Conservation (phyloP, 108 stramenopile genomes). For the Skeletonema menzelii region DNA sequence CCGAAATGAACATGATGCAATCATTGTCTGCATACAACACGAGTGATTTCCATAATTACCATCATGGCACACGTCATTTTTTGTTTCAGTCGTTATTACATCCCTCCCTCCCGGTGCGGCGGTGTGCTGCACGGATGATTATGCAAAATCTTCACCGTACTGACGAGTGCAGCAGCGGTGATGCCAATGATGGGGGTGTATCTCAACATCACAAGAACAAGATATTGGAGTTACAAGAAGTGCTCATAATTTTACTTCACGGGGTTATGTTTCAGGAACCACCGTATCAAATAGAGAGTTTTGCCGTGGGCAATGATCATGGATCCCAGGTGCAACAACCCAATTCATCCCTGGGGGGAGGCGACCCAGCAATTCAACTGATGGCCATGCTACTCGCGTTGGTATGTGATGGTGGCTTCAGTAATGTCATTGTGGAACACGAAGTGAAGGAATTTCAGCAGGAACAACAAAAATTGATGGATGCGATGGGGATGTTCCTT, state of each 20-base stretch:
- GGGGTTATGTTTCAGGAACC: conserved; percentile 16
- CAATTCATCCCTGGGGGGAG: conserved; percentile 5
- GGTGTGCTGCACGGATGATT: conserved; percentile 25
- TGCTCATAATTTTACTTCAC: conserved; percentile 24
- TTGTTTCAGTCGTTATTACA: conserved; percentile 35
- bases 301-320: neutral
- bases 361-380: conserved; percentile 46
- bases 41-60: neutral
- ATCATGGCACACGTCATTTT: conserved; percentile 38
- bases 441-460: conserved; percentile 3
- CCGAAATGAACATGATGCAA: neutral
- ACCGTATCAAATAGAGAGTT: conserved; percentile 15
- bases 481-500: neutral
- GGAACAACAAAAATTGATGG: neutral
- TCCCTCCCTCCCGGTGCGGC: conserved; percentile 25
- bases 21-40: neutral
- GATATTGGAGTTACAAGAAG: conserved; percentile 19
- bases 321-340: neutral
- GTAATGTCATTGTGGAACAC: conserved; percentile 23
- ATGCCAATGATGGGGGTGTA: neutral
- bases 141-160: conserved; percentile 21
- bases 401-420: conserved; percentile 36
- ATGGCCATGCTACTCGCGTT: conserved; percentile 33
- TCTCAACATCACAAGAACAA: neutral
- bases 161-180: neutral